Evolutionary conservation across 108 stramenopile genomes (phyloP).

Genomic region (Fragilariopsis cylindrus): DNA sequence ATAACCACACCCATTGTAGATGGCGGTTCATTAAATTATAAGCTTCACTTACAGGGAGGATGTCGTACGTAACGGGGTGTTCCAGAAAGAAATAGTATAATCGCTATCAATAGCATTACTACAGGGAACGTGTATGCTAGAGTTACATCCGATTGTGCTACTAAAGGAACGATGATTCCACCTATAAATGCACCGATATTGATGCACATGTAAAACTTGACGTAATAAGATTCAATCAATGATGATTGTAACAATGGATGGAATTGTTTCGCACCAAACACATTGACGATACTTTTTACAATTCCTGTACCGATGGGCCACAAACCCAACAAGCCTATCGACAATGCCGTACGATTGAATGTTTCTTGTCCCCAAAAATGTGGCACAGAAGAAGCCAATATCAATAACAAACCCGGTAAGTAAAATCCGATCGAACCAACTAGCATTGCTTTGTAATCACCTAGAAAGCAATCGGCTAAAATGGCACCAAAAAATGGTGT

Average conservation of each 20-base stretch:
- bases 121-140: conserved; percentile 82
- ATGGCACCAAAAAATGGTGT: conserved; percentile 81
- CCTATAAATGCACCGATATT: conserved; percentile 86
- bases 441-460: conserved; percentile 76
- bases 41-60: conserved; percentile 19
- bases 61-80: conserved; percentile 63
- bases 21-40: not conserved
- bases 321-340: conserved; percentile 57
- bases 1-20: no score
- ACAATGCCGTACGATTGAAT: conserved; percentile 56
- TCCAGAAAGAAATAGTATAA: conserved; percentile 62
- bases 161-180: conserved; percentile 70
- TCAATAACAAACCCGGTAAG: conserved; percentile 74
- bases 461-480: conserved; percentile 72
- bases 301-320: conserved; percentile 88
- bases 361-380: conserved; percentile 51
- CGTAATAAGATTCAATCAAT: conserved; percentile 80
- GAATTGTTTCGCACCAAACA: conserved; percentile 89
- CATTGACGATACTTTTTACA: conserved; percentile 84
- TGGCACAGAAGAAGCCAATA: conserved; percentile 70
- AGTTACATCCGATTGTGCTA: conserved; percentile 72
- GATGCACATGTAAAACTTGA: conserved; percentile 89
- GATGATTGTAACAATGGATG: conserved; percentile 82
- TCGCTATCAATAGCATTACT: conserved; percentile 57
- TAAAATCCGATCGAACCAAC: conserved; percentile 63